phyloP scores from a whole-genome alignment of 164 flowering plant genomes.

The Amborella trichopoda region DNA sequence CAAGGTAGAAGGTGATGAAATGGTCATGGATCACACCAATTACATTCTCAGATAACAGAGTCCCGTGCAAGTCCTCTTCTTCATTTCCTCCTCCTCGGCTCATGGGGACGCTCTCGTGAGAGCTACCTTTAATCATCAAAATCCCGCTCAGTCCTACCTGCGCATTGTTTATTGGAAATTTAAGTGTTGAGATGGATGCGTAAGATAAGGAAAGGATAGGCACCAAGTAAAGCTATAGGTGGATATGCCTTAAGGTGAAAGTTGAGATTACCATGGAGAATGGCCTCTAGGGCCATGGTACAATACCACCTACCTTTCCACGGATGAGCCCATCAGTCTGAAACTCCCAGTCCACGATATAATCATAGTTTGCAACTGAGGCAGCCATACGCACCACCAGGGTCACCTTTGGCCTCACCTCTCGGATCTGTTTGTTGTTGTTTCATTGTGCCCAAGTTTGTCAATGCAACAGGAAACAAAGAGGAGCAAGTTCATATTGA shows the following conservation, averaged over 20 bases:
- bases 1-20: conserved; percentile 41
- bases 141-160: conserved; percentile 58
- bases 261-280: too few relatives aligned
- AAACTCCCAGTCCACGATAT: conserved; percentile 56
- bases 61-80: conserved; percentile 28
- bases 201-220: too few relatives aligned
- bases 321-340: conserved; percentile 41
- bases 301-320: conserved; percentile 29
- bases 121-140: conserved; percentile 37
- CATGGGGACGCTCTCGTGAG: conserved; percentile 18
- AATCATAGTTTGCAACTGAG: conserved; percentile 45
- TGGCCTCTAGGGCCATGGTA: too few relatives aligned
- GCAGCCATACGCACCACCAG: conserved; percentile 43
- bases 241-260: too few relatives aligned
- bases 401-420: conserved; percentile 38
- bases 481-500: too few relatives aligned
- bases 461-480: too few relatives aligned
- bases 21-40: conserved; percentile 63
- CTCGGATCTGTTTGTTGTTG: conserved; percentile 39
- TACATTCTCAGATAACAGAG: conserved; percentile 38
- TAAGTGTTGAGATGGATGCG: too few relatives aligned
- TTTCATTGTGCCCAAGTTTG: too few relatives aligned
- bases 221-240: too few relatives aligned
- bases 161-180: too few relatives aligned
- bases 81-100: conserved; percentile 5